These are phyloP conservation scores for Cystoisospora suis DNA, from an alignment of 169 alveolate genomes.

Conservation along the genomic window DNA sequence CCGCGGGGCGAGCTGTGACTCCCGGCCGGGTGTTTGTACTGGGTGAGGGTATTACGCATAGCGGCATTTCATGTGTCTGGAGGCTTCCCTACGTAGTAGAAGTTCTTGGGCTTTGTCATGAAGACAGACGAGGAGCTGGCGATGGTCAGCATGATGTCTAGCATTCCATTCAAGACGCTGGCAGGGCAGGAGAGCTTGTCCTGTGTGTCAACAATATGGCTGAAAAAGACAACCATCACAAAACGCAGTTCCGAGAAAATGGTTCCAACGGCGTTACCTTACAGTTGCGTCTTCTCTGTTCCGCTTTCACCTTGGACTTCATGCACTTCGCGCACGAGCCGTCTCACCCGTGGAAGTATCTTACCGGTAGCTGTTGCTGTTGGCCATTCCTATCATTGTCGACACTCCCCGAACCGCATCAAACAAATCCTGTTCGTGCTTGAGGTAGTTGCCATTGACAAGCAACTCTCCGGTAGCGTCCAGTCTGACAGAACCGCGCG, in stretches of 20 bases:
- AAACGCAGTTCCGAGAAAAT: too few relatives aligned
- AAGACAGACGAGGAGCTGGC: slow-evolving; percentile 52
- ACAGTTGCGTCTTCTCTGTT: too few relatives aligned
- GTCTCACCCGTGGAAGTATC: neutral
- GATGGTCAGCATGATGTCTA: slow-evolving; percentile 41
- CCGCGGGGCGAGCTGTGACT: too few relatives aligned
- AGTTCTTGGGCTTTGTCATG: slow-evolving; percentile 47
- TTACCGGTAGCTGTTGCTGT: neutral
- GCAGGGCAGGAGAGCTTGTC: slow-evolving; percentile 38
- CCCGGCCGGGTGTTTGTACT: too few relatives aligned
- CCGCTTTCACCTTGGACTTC: too few relatives aligned
- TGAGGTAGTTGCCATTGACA: slow-evolving; percentile 1
- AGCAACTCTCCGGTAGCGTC: neutral
- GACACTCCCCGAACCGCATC: slow-evolving; percentile 43
- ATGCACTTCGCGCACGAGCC: too few relatives aligned
- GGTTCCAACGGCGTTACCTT: too few relatives aligned
- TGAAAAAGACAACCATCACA: too few relatives aligned
- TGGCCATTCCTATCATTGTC: neutral
- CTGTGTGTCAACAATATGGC: slow-evolving; percentile 28
- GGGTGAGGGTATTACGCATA: too few relatives aligned
- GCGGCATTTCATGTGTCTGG: too few relatives aligned
- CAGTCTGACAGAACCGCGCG: slow-evolving; percentile 26
- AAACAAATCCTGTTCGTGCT: slow-evolving; percentile 14
- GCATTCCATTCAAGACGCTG: slow-evolving; percentile 49
- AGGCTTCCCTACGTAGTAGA: slow-evolving; percentile 8